Base-by-base conservation (phyloP, 2,329 filamentous ascomycete genomes). In the Phaeoacremonium minimum region DNA sequence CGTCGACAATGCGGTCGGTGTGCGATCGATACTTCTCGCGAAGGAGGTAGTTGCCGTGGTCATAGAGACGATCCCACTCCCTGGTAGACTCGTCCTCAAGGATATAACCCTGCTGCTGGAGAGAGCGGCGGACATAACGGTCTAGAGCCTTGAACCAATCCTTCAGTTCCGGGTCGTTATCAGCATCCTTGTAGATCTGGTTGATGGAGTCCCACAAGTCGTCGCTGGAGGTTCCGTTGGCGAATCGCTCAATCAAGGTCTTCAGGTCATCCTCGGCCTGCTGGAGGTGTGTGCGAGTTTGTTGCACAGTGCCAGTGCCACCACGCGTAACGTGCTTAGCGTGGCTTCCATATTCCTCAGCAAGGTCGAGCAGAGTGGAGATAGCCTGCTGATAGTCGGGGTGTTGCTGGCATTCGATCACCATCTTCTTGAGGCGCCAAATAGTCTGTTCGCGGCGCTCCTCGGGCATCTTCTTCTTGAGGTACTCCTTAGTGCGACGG, bases 321-420 rank as follows among this genome's bases (percentile, higher is more conserved):
- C 87, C 80, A 44, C 80, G 61, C 31, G 80, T 74, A 17, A 89
- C 36, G 18, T 69, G 68, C 56, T 75, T 83, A 37, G 82, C 77
- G 52, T 96, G 89, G 32, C 79, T 75, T 42, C 79, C 80, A 53
- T 98, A 98, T 48, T 83, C 78, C 65, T 95, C 89, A 6, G 88
- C 89, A 33, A 98, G 71, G 29, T 78, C 71, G 18, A 98, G 75
- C 6, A 98, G 71, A 4, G 91, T 94, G 51, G 89, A 80, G 45
- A 98, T 83, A n/a, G 93, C 93, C 60, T 85, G 77, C 49, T 90
- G 82, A 63, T 97, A 98, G 53, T 98, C 91, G 40, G 87, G 79
- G 56, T 97, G 93, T 38, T 91, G 87, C 66, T 98, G 93, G 51
- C 95, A 89, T 64, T 98, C 93, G 31, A 96, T 81, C 28, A 98